phyloP scores from a whole-genome alignment of 306 rosid genomes.

The Fragaria ananassa region DNA sequence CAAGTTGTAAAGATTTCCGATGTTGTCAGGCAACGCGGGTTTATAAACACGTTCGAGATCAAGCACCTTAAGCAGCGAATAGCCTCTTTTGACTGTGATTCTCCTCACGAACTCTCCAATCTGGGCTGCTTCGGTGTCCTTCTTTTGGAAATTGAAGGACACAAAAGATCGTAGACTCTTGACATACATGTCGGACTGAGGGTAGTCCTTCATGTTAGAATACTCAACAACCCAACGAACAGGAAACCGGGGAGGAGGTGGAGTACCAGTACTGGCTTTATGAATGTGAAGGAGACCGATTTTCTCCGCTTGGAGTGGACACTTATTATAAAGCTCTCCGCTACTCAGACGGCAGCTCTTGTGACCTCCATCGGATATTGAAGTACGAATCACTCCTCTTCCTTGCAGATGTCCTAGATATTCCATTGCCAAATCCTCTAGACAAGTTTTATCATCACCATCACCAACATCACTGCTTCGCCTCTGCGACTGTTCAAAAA shows the following conservation, averaged over 20 bases:
- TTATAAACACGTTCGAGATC: conserved; percentile 32
- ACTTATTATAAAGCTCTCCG: background rate
- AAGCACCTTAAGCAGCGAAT: conserved; percentile 18
- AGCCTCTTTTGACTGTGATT: conserved; percentile 6
- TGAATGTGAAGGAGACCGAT: background rate
- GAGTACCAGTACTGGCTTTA: background rate
- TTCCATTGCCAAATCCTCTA: background rate
- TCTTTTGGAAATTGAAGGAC: conserved; percentile 13
- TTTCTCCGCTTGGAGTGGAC: background rate
- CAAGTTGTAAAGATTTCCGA: conserved; percentile 4
- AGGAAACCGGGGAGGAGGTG: background rate
- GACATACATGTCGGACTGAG: background rate
- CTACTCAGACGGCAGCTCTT: conserved; percentile 18
- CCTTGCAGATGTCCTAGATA: background rate
- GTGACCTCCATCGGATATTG: conserved; percentile 12
- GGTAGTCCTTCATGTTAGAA: background rate
- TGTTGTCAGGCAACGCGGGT: conserved; percentile 8
- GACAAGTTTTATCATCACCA: background rate
- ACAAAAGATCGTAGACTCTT: background rate
- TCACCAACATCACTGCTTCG: background rate
- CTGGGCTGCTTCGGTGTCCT: conserved; percentile 1
- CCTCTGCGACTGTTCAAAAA: background rate
- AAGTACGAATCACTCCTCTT: background rate
- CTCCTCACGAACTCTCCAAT: conserved; percentile 1
- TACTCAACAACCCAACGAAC: conserved; percentile 14